A percentile compares a stretch with the other conserved stretches of the same genome.
phyloP scores from a whole-genome alignment of 345 rosid genomes.

The Eucalyptus marginata region DNA sequence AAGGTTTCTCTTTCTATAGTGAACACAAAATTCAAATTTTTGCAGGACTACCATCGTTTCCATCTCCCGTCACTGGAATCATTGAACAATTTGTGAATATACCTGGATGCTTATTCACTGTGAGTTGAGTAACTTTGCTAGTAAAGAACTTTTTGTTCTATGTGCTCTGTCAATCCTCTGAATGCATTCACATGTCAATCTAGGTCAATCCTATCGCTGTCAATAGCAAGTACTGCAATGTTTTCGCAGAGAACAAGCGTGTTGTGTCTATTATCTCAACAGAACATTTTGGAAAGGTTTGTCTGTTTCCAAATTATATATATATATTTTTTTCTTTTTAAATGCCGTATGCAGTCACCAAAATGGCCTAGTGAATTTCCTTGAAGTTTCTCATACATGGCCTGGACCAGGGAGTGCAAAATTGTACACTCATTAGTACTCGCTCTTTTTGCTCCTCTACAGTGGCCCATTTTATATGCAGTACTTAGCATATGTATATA shows the following conservation, averaged over 20 bases:
- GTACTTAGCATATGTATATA: background rate
- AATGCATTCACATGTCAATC: background rate
- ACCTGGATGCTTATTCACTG: conserved; percentile 77
- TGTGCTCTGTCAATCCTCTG: background rate
- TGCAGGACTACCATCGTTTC: conserved; percentile 85
- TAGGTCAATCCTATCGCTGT: conserved; percentile 97
- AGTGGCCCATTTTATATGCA: background rate
- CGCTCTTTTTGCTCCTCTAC: background rate
- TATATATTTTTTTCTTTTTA: background rate
- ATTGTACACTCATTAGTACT: background rate
- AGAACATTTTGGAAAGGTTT: conserved; percentile 74
- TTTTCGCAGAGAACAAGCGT: conserved; percentile 86
- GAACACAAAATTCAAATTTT: background rate
- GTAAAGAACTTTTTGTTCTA: background rate
- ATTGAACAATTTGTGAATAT: conserved; percentile 48
- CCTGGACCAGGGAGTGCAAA: background rate
- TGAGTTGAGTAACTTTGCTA: conserved; percentile 5
- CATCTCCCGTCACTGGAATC: conserved; percentile 75
- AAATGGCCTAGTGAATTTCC: background rate
- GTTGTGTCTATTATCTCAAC: conserved; percentile 62
- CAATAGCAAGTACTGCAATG: conserved; percentile 90
- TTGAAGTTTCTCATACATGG: background rate
- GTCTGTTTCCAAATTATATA: background rate
- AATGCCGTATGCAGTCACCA: background rate
- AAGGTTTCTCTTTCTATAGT: background rate